Percentiles rank a stretch among this genome's conserved stretches.
phyloP scores from a whole-genome alignment of 2,329 filamentous ascomycete genomes.

The Hansfordia pulvinata region DNA sequence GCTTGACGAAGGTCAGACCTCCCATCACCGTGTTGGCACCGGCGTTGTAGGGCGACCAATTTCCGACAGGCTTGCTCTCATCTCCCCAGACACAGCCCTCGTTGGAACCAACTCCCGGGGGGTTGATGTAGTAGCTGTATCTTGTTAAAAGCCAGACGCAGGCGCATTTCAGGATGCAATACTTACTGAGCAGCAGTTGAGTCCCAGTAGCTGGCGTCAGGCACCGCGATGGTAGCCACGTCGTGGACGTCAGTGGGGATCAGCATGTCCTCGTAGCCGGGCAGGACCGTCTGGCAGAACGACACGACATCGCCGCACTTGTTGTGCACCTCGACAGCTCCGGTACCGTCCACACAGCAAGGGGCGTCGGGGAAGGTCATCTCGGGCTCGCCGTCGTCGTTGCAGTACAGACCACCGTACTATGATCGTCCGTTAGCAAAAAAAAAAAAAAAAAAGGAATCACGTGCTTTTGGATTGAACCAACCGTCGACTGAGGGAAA shows the following conservation, averaged over 20 bases:
- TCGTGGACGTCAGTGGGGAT: constrained; percentile 58
- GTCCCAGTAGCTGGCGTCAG: constrained; percentile 56
- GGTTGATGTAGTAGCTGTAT: constrained; percentile 61
- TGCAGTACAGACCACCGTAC: constrained; percentile 65
- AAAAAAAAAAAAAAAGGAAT: constrained; percentile 2
- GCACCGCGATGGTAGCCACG: constrained; percentile 52
- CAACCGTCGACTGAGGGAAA: constrained; percentile 60
- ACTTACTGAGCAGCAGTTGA: constrained; percentile 62
- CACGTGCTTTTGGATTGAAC: constrained; percentile 16
- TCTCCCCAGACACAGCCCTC: constrained; percentile 63
- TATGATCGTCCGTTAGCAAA: constrained; percentile 18
- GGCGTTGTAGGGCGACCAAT: constrained; percentile 67
- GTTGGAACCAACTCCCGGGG: constrained; percentile 45
- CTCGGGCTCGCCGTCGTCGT: constrained; percentile 46
- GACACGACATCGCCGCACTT: constrained; percentile 48
- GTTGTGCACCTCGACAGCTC: constrained; percentile 52
- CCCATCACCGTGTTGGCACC: constrained; percentile 55
- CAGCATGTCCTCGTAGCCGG: constrained; percentile 70
- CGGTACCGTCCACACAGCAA: constrained; percentile 58
- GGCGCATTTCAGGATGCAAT: not conserved
- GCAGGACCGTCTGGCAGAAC: constrained; percentile 69
- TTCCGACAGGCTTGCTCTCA: constrained; percentile 47
- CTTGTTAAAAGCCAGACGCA: constrained; percentile 4
- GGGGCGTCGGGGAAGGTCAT: constrained; percentile 57
- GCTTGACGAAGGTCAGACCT: constrained; percentile 60